Evolutionary conservation across 441 rosid genomes (phyloP), one percentile per base, ranked within the genome.

Genomic region (Euphorbia celastroides): DNA sequence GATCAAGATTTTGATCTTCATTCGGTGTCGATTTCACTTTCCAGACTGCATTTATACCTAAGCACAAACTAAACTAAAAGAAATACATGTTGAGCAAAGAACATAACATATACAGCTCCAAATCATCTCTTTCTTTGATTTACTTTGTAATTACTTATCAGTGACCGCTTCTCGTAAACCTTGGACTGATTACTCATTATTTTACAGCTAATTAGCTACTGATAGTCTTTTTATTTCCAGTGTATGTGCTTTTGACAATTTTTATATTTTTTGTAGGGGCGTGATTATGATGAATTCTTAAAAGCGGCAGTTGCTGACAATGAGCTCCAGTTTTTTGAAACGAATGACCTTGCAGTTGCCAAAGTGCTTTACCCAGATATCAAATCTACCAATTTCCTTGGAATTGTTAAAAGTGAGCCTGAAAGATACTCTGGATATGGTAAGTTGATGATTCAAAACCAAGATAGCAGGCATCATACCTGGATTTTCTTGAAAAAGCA

Each of bases 251-350:
- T 54, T 16, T 28, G 30, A 28, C 44, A 22, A 56, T 48, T 16
- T n/a, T 58, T 46, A 57, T 55, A 20, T 19, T 72, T 74, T 73
- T 73, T 27, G 51, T 72, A 88, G 97, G 96, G 96, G 66, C 64
- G 75, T 75, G 79, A 75, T 67, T 72, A 85, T 77, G 80, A 81
- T 36, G 93, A 90, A 74, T 87, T 90, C 74, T 69, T 87, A 22
- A 84, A 83, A 75, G 84, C 94, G 57, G 96, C 98, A n/a, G 72
- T 66, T 30, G 51, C 89, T 11, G 83, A 88, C 75, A 70, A 86
- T 38, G 94, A 81, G 77, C 74, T 90, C 83, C 96, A 93, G 83
- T 90, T 93, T 84, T 84, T 80, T 23, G 91, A 85, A 84, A 78
- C 81, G 51, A 77, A 72, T 76, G 78, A 73, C 71, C 60, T 44